Conservation (phyloP, 441 rosid genomes). For the Erysimum cheiri region DNA sequence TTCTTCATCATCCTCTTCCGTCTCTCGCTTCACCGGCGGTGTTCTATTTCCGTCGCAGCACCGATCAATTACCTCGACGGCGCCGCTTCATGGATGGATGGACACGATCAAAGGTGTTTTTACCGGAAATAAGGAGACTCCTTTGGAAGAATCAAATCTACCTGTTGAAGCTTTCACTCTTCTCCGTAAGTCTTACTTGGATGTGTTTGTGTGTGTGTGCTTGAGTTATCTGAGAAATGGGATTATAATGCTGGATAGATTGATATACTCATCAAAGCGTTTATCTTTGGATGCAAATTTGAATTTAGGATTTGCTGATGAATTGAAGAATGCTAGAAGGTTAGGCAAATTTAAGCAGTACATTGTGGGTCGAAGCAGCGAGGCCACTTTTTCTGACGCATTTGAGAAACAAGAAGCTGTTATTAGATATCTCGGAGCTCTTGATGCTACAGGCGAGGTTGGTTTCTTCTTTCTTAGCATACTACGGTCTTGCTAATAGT, state of each 20-base stretch:
- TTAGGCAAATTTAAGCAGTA: slow-evolving; percentile 78
- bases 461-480: slow-evolving; percentile 41
- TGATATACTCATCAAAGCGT: neutral
- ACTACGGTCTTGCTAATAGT: slow-evolving; percentile 6
- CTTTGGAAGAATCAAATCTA: slow-evolving; percentile 49
- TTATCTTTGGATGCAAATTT: slow-evolving; percentile 2
- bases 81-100: slow-evolving; percentile 69
- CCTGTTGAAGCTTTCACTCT: slow-evolving; percentile 71
- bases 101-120: slow-evolving; percentile 80
- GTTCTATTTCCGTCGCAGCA: slow-evolving; percentile 44
- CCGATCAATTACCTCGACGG: slow-evolving; percentile 67
- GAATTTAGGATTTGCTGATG: slow-evolving; percentile 74
- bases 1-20: slow-evolving; percentile 25
- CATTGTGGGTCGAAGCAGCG: slow-evolving; percentile 89
- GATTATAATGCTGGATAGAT: neutral
- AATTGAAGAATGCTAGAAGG: slow-evolving; percentile 71
- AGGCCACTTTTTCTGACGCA: slow-evolving; percentile 79
- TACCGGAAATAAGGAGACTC: slow-evolving; percentile 64
- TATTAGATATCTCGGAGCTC: slow-evolving; percentile 70
- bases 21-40: slow-evolving; percentile 26
- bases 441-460: slow-evolving; percentile 89
- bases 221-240: slow-evolving; percentile 3
- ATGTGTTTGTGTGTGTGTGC: slow-evolving; percentile 7
- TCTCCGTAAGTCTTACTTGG: slow-evolving; percentile 53
- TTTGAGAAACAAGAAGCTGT: slow-evolving; percentile 88